Percentiles rank a stretch among this genome's conserved stretches.
Evolutionary conservation across 305 asterid genomes (phyloP).

Genomic region (Fraxinus nigra): DNA sequence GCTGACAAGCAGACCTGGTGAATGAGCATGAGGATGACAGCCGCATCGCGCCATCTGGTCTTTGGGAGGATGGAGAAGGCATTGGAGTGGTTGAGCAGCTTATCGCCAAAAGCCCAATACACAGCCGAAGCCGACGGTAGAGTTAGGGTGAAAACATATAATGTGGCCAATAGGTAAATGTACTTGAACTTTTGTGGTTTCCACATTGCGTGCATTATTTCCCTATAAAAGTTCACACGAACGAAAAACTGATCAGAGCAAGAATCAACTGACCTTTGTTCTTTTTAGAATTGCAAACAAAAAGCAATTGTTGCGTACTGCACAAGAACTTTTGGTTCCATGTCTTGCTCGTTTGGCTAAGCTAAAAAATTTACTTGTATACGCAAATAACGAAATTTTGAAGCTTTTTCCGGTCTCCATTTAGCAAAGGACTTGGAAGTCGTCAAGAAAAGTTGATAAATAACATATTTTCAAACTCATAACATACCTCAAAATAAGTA

Average conservation of each 20-base stretch:
- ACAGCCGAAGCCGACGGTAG: conserved; percentile 68
- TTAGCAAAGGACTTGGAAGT: neutral
- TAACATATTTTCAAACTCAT: neutral
- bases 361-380: too few species aligned
- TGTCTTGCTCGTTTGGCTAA: neutral
- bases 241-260: neutral
- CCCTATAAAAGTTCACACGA: conserved; percentile 36
- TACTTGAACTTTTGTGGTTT: conserved; percentile 71
- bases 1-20: conserved; percentile 51
- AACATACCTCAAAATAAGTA: neutral
- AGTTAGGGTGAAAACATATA: conserved; percentile 70
- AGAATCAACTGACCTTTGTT: neutral
- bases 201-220: conserved; percentile 91
- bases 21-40: conserved; percentile 85
- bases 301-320: neutral
- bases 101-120: conserved; percentile 81
- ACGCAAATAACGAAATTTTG: neutral
- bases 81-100: conserved; percentile 66
- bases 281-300: neutral
- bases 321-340: neutral
- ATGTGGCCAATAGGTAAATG: conserved; percentile 63
- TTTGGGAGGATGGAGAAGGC: conserved; percentile 72
- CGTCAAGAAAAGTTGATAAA: neutral
- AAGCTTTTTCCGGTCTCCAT: neutral
- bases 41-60: conserved; percentile 65